Evolutionary conservation across 2,329 filamentous ascomycete genomes (phyloP).

Genomic region (Rugonectria rugulosa): DNA sequence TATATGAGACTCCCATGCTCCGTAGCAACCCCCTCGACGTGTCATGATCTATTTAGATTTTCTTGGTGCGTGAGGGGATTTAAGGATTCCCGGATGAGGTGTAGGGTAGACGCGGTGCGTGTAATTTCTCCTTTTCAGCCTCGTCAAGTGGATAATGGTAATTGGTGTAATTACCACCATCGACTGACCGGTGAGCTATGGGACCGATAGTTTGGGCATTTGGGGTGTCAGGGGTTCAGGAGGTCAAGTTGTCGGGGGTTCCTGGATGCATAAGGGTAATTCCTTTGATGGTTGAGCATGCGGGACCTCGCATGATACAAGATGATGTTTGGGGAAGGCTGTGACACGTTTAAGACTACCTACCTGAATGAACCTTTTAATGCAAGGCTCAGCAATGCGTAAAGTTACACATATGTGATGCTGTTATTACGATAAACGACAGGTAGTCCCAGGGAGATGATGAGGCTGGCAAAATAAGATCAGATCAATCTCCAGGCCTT

Average conservation of each 20-base stretch:
- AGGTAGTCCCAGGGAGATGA: too few relatives aligned
- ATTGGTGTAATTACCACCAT: neutral
- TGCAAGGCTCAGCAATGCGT: too few relatives aligned
- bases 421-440: too few relatives aligned
- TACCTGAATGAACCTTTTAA: too few relatives aligned
- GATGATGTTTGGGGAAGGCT: neutral
- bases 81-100: too few relatives aligned
- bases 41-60: too few relatives aligned
- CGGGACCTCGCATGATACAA: neutral
- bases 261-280: neutral
- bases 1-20: neutral
- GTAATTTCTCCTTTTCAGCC: neutral
- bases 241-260: neutral
- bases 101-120: constrained; percentile 8
- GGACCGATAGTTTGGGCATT: neutral
- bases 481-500: too few relatives aligned
- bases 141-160: neutral
- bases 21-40: too few relatives aligned
- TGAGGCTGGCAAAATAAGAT: too few relatives aligned
- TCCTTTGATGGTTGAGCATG: neutral
- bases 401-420: too few relatives aligned
- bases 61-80: too few relatives aligned
- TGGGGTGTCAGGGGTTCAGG: neutral
- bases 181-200: constrained; percentile 1
- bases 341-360: too few relatives aligned